phyloP scores from a whole-genome alignment of 352 stramenopile species.

The Vaucheria bursata region DNA sequence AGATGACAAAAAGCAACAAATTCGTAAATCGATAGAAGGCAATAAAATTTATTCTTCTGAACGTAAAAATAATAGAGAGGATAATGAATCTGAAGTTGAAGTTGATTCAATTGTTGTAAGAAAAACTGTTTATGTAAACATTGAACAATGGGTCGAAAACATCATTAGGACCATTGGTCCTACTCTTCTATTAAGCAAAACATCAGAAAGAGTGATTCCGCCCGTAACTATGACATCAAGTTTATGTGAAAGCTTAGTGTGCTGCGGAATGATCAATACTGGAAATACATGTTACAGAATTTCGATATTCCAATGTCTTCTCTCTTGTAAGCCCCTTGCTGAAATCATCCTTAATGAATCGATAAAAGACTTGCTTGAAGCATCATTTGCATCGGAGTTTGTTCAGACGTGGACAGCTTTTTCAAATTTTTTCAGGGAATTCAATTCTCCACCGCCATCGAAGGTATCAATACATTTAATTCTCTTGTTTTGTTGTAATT shows the following conservation, averaged over 20 bases:
- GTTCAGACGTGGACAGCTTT: neutral
- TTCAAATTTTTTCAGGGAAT: neutral
- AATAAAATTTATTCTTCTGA: no score
- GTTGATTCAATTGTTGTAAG: no score
- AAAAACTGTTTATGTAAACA: no score
- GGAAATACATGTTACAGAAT: constrained; percentile 41
- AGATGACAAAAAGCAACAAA: no score
- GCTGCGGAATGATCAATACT: constrained; percentile 34
- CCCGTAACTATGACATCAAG: no score
- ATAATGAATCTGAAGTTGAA: no score
- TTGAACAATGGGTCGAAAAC: no score
- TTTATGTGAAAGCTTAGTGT: constrained; percentile 7
- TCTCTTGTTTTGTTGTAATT: neutral
- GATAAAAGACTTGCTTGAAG: neutral
- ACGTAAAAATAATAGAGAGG: no score
- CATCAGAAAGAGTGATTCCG: no score
- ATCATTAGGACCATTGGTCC: no score
- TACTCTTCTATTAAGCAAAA: no score
- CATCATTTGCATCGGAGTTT: constrained; percentile 1
- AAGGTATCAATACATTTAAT: neutral
- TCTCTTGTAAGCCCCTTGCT: constrained; percentile 32
- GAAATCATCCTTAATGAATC: neutral
- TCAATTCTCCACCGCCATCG: neutral
- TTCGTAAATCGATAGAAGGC: no score
- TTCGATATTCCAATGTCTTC: constrained; percentile 23